Conservation (phyloP, 2,329 filamentous ascomycete genomes). For the Epichloe brachyelytri region DNA sequence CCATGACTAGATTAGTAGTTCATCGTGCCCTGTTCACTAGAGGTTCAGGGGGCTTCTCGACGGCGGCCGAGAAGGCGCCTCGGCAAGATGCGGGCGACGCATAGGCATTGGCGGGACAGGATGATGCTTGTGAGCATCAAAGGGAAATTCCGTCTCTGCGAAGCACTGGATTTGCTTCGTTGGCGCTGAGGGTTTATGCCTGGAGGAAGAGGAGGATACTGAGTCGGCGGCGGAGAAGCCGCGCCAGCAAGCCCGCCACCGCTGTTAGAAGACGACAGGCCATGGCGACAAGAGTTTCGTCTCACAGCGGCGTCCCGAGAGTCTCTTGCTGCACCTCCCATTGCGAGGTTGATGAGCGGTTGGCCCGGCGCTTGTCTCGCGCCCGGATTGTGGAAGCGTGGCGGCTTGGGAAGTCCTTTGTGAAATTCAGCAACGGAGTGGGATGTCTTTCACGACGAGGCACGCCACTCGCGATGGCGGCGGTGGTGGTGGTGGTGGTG, state of each 20-base stretch:
- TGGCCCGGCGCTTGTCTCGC: conserved; percentile 24
- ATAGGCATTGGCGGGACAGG: conserved; percentile 16
- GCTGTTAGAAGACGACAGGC: conserved; percentile 1
- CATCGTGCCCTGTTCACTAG: conserved; percentile 18
- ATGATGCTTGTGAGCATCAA: conserved; percentile 6
- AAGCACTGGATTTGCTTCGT: background rate
- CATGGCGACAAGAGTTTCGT: conserved; percentile 5
- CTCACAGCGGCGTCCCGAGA: conserved; percentile 2
- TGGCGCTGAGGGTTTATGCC: background rate
- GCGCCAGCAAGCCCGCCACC: background rate
- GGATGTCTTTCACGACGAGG: conserved; percentile 24
- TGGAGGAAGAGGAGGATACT: conserved; percentile 11
- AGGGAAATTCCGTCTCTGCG: conserved; percentile 1
- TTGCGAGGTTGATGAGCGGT: conserved; percentile 35
- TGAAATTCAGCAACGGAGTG: conserved; percentile 54
- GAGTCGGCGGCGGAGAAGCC: conserved; percentile 12
- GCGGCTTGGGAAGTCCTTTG: conserved; percentile 46
- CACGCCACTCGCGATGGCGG: background rate
- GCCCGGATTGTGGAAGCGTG: conserved; percentile 35
- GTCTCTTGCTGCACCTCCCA: conserved; percentile 12
- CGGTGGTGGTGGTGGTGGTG: background rate
- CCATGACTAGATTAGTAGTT: background rate
- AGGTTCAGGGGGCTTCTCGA: conserved; percentile 15
- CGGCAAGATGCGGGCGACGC: conserved; percentile 10
- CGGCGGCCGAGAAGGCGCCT: conserved; percentile 1